These are phyloP conservation scores for Scheffersomyces stambukii DNA, from an alignment of 1,139 yeast species.

Conservation along the genomic window DNA sequence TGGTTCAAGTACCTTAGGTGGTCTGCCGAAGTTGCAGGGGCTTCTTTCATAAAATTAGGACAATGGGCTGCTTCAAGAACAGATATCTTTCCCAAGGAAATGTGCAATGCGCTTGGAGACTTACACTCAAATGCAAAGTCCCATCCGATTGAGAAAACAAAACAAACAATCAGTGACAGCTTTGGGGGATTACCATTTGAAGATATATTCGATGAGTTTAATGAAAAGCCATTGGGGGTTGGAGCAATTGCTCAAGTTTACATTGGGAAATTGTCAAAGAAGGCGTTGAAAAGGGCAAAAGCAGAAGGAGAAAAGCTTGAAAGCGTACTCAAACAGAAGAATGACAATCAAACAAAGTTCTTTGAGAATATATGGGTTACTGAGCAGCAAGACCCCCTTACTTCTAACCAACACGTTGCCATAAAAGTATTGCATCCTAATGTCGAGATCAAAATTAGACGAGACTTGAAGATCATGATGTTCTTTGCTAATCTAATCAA, in stretches of 20 bases:
- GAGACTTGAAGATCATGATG: constrained; percentile 82
- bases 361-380: constrained; percentile 36
- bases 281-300: constrained; percentile 35
- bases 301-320: constrained; percentile 20
- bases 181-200: constrained; percentile 62
- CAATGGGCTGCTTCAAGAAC: constrained; percentile 99
- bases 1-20: constrained; percentile 72
- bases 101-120: constrained; percentile 73
- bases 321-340: constrained; percentile 8
- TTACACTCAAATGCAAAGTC: constrained; percentile 81
- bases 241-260: constrained; percentile 98
- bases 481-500: constrained; percentile 72
- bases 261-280: constrained; percentile 57
- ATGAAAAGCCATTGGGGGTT: constrained; percentile 77
- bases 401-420: constrained; percentile 68
- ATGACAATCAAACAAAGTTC: constrained; percentile 15
- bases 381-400: constrained; percentile 32
- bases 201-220: constrained; percentile 78
- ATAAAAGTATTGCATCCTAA: constrained; percentile 89
- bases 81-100: constrained; percentile 77
- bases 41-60: constrained; percentile 90
- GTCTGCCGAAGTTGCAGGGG: constrained; percentile 84
- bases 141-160: constrained; percentile 65
- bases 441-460: constrained; percentile 64
- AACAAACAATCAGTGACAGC: constrained; percentile 52